Evolutionary conservation across 306 rosid genomes (phyloP), one percentile per base, ranked within the genome.

Genomic region (Trifolium fragiferum): DNA sequence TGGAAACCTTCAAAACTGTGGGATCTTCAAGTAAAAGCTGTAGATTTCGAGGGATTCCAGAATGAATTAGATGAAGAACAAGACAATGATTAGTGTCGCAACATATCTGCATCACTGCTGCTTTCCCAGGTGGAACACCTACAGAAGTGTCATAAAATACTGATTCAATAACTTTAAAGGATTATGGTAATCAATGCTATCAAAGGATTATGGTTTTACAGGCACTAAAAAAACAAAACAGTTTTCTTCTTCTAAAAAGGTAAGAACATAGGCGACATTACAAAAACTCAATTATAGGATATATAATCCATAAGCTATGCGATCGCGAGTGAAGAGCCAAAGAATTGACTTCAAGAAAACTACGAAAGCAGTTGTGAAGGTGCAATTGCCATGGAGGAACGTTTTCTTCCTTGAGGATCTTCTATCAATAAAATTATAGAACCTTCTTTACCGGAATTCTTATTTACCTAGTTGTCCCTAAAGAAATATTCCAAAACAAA

Each of bases 91-190:
- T 80, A 66, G 79, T 43, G 75, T 76, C 90, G 25, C 59, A 44
- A 75, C 96, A 94, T 74, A 91, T 84, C 83, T 94, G 98, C 98
- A 94, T 79, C 70, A 94, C 96, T 57, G 96, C 97, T 73, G 81
- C 90, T 85, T 87, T 91, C 81, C 95, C 88, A 25, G 91, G 89
- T 8, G 95, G 80, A 85, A 80, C 87, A 76, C 98, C 98, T 91
- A 82, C 63, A 78, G 15, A 74, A 53, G 65, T 72, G 80, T 62
- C 35, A 63, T 16, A 49, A 25, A 70, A 75, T 62, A 47, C 43
- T 68, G 74, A 57, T 73, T 78, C 57, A 65, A 68, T 50, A 65
- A 81, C 60, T 46, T 20, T 13, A 41, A 67, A 37, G 40, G 38
- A 71, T 70, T 49, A 38, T 30, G 19, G 53, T 30, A 37, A 64